Base-by-base conservation (phyloP, 2,329 filamentous ascomycete species). In the Colletotrichum truncatum region DNA sequence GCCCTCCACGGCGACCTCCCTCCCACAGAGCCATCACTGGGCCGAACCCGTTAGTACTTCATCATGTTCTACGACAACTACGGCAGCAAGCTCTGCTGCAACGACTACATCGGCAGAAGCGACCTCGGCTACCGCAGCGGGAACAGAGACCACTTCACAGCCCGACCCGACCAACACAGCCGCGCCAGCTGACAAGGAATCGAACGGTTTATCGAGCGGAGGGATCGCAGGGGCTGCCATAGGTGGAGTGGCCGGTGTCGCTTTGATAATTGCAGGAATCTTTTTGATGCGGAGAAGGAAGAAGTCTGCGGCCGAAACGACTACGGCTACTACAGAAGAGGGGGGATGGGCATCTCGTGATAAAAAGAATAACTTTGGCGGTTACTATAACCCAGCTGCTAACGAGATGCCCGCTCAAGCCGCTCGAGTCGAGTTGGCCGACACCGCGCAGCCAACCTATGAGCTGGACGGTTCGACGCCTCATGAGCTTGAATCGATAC, bases 201-300 rank as follows among this genome's bases (percentile, higher is more conserved):
- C 57, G 28, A 11, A 18, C 5, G 51, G 46, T 9, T 16, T 60
- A 12, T 54, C 57, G 3, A 39, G 46, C 28, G 57, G 57, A 1
- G 48, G 36, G 3, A 53, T 60, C 16, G 57, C 57, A 3, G 57
- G 57, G 2, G 57, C 46, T 12, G 48, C n/a, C 16, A 21, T 54
- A 4, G 57, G 57, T 14, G 57, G 57, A 0, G 48, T 60, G 2
- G 48, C 48, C 9, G 57, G 48, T 2, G 5, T 51, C 0, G 48
- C 26, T 1, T n/a, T 60, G 3, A 7, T 60, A 2, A 12, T 25
- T 7, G 57, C 48, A 1, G 57, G 25, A 12, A 9, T 45, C 2
- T 60, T 60, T 21, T 54, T 60, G n/a, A 18, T 59, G 8, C 14
- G 43, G 48, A 54, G 38, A 6, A 52, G 16, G 7, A 53, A 41